Base-by-base conservation (phyloP, 495 filamentous ascomycete species). In the Neurospora sp. region DNA sequence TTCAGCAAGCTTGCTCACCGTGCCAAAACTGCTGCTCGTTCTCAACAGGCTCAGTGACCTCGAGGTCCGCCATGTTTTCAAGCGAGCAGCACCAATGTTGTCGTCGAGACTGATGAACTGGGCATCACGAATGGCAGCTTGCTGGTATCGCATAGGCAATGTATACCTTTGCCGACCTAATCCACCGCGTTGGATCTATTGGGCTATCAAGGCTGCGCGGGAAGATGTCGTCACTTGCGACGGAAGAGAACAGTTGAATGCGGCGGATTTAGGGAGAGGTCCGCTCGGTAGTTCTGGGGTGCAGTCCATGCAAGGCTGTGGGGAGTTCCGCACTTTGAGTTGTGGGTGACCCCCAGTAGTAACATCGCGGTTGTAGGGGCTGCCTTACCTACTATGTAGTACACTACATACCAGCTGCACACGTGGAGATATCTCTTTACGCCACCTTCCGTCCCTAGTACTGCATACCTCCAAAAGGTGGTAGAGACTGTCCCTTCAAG, bases 11-110 rank as follows among this genome's bases (percentile, higher is more conserved):
- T 34, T 42, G 84, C 89, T 79, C 78, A 97, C 95, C 92, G 83
- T 90, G 85, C 96, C 96, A 98, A 84, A 98, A 96, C 83, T 97
- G 92, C 80, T 94, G 88, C 84, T 95, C 94, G 82, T 89, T 91
- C 82, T 97, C 93, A 79, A 92, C 85, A 77, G 84, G 84, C 80
- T 88, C 89, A 77, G 86, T 88, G 76, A 88, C 88, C 81, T 93
- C 91, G 75, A 88, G 85, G 74, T 92, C 91, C 74, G 85, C 82
- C 86, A 87, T 88, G 77, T 73, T 80, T 73, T 81, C 76, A 80
- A 69, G 72, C 76, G 73, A 77, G 74, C 76, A 70, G 73, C 73
- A 72, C 59, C 74, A 69, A 71, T 54, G 69, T 36, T 71, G 39
- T 66, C 8, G 28, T 71, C 31, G 69, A 39, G 37, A 70, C 45